These are phyloP conservation scores for Calonectria pauciramosa DNA, from an alignment of 2,329 filamentous ascomycete species.

Conservation along the genomic window DNA sequence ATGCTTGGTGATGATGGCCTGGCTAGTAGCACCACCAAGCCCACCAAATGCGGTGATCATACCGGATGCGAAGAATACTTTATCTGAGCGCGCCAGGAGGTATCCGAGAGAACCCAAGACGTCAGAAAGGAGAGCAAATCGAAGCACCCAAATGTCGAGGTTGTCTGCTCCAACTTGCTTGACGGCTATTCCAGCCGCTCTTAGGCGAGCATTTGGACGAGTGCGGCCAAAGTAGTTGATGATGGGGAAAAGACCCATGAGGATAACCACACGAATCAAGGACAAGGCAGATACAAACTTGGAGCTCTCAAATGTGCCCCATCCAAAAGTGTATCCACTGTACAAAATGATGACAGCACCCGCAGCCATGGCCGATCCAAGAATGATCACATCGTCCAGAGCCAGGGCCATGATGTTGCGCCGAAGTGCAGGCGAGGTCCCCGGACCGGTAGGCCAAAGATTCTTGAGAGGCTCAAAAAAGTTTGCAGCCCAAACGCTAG, in stretches of 20 bases:
- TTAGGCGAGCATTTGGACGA: constrained; percentile 59
- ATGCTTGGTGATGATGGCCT: constrained; percentile 90
- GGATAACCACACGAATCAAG: constrained; percentile 78
- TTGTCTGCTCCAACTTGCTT: constrained; percentile 78
- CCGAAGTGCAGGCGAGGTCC: constrained; percentile 71
- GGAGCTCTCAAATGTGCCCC: constrained; percentile 85
- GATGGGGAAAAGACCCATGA: constrained; percentile 81
- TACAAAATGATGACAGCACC: constrained; percentile 89
- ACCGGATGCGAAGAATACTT: constrained; percentile 79
- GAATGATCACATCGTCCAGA: constrained; percentile 83
- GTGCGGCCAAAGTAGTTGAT: constrained; percentile 82
- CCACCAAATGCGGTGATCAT: constrained; percentile 83
- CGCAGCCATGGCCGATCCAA: constrained; percentile 85
- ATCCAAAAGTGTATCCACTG: constrained; percentile 82
- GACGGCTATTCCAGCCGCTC: constrained; percentile 57
- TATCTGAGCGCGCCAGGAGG: constrained; percentile 71
- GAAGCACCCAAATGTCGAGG: constrained; percentile 84
- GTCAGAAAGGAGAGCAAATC: constrained; percentile 82
- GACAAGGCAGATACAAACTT: constrained; percentile 87
- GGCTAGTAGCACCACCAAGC: constrained; percentile 86
- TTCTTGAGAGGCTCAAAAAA: constrained; percentile 83
- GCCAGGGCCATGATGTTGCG: constrained; percentile 88
- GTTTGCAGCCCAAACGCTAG: constrained; percentile 66
- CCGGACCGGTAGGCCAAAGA: constrained; percentile 79
- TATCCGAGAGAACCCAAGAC: constrained; percentile 83